Conservation (phyloP, 1,284 basidiomycete genomes). For the Fomitopsis schrenkii region DNA sequence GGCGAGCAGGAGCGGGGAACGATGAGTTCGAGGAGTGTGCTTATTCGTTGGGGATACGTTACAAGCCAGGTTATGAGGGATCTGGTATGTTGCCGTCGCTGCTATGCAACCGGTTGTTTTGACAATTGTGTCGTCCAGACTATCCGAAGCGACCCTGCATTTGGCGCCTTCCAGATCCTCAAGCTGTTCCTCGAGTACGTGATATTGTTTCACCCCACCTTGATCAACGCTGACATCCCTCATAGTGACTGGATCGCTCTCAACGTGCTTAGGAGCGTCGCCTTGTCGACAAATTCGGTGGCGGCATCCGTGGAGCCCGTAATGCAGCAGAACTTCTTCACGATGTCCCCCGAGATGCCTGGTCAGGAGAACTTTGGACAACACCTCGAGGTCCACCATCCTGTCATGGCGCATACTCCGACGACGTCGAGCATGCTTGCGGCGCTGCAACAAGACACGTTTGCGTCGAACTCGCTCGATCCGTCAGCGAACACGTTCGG, state of each 20-base stretch:
- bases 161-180: constrained; percentile 86
- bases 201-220: constrained; percentile 8
- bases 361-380: constrained; percentile 69
- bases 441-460: constrained; percentile 72
- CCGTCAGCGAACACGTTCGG: constrained; percentile 54
- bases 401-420: constrained; percentile 67
- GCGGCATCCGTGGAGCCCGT: constrained; percentile 85
- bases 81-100: constrained; percentile 44
- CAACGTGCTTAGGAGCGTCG: constrained; percentile 80
- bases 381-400: constrained; percentile 44
- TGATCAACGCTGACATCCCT: constrained; percentile 16
- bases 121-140: constrained; percentile 45
- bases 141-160: constrained; percentile 84
- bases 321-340: constrained; percentile 82
- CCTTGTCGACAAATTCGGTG: constrained; percentile 82
- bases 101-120: constrained; percentile 7
- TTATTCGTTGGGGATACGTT: constrained; percentile 89
- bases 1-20: constrained; percentile 66
- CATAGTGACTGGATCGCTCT: constrained; percentile 84
- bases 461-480: constrained; percentile 59
- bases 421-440: constrained; percentile 86
- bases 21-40: constrained; percentile 81
- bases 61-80: constrained; percentile 88
- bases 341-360: constrained; percentile 69
- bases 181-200: constrained; percentile 85